Conservation (phyloP, 1,284 basidiomycete species). For the Leccinum variabile region DNA sequence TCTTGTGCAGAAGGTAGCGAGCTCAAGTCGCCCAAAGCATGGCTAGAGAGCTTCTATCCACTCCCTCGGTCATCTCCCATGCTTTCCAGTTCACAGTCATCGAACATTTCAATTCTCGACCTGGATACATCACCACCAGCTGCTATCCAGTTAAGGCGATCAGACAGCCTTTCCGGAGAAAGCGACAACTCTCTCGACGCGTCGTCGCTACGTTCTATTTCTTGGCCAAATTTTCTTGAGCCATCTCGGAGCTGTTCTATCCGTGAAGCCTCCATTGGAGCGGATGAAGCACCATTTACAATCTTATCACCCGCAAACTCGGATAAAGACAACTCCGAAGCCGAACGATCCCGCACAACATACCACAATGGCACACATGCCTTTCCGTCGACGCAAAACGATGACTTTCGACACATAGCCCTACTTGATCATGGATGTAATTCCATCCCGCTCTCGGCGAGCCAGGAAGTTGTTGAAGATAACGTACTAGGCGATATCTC, state of each 20-base stretch:
- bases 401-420: neutral
- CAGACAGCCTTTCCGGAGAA: neutral
- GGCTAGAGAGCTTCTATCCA: neutral
- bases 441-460: neutral
- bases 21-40: neutral
- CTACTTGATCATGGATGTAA: neutral
- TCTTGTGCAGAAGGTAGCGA: neutral
- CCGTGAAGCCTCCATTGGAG: neutral
- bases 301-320: neutral
- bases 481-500: neutral
- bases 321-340: neutral
- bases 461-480: neutral
- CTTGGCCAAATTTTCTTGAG: neutral
- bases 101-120: slow-evolving; percentile 22
- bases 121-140: slow-evolving; percentile 28
- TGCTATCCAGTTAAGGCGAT: slow-evolving; percentile 1
- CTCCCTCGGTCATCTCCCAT: slow-evolving; percentile 27
- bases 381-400: neutral
- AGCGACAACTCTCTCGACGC: neutral
- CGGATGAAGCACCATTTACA: slow-evolving; percentile 2
- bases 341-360: neutral
- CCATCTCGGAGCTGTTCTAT: neutral
- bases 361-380: neutral
- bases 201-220: neutral
- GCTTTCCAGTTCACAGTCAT: slow-evolving; percentile 13